These are phyloP conservation scores for Zygoascus ofunaensis DNA, from an alignment of 805 yeast species.

Conservation along the genomic window DNA sequence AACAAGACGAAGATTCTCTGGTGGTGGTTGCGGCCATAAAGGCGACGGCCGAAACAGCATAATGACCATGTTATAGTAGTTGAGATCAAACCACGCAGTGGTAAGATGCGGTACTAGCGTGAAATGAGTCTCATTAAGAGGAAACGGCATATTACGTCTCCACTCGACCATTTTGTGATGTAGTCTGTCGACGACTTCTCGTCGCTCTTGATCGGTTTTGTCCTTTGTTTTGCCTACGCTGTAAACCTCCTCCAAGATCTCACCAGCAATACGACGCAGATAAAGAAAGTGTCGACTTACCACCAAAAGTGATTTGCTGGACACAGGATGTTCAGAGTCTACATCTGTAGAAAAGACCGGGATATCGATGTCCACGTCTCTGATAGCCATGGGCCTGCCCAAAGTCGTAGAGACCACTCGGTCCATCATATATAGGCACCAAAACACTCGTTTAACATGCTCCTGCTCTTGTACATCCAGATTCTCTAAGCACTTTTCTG, in stretches of 20 bases:
- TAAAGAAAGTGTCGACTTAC: slow-evolving; percentile 29
- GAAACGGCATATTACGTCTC: slow-evolving; percentile 17
- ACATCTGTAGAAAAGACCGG: slow-evolving; percentile 3
- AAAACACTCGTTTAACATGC: slow-evolving; percentile 19
- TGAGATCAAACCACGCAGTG: slow-evolving; percentile 18
- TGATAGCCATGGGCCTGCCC: slow-evolving; percentile 41
- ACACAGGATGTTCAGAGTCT: background rate
- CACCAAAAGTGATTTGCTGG: slow-evolving; percentile 6
- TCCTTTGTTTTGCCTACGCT: slow-evolving; percentile 24
- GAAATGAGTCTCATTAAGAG: slow-evolving; percentile 12
- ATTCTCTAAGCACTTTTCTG: slow-evolving; percentile 19
- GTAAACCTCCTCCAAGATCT: slow-evolving; percentile 38
- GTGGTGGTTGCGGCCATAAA: slow-evolving; percentile 14
- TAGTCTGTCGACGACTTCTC: slow-evolving; percentile 27
- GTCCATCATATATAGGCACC: slow-evolving; percentile 23
- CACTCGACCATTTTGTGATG: slow-evolving; percentile 26
- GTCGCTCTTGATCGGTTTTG: slow-evolving; percentile 23
- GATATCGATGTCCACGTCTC: slow-evolving; percentile 41
- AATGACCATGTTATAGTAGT: slow-evolving; percentile 15
- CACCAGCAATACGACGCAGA: slow-evolving; percentile 40
- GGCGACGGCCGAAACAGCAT: slow-evolving; percentile 18
- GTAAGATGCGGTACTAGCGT: slow-evolving; percentile 16
- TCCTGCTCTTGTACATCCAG: slow-evolving; percentile 15
- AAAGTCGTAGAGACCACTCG: slow-evolving; percentile 40
- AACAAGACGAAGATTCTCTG: slow-evolving; percentile 9